Conservation (phyloP, 2,329 filamentous ascomycete genomes). For the Colletotrichum liaoningense region DNA sequence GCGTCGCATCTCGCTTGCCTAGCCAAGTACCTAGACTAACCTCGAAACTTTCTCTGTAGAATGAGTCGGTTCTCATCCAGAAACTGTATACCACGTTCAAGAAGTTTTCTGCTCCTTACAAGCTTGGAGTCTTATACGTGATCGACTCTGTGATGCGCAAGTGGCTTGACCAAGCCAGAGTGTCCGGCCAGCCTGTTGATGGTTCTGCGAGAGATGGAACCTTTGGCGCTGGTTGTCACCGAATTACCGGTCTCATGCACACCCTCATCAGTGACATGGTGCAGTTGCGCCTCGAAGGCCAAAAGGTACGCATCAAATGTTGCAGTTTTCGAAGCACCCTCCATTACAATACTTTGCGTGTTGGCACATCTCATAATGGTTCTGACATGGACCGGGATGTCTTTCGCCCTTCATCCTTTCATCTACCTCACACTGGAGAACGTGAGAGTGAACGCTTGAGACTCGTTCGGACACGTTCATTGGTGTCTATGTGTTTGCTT, state of each 20-base stretch:
- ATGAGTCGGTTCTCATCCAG: slow-evolving; percentile 93
- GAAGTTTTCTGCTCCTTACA: slow-evolving; percentile 93
- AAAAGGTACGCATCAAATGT: slow-evolving; percentile 83
- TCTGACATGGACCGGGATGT: neutral
- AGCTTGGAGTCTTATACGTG: slow-evolving; percentile 98
- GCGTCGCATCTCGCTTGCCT: slow-evolving; percentile 7
- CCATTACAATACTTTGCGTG: neutral
- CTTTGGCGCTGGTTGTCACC: slow-evolving; percentile 93
- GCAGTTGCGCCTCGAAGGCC: slow-evolving; percentile 86
- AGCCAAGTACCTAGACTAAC: slow-evolving; percentile 40
- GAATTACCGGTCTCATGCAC: slow-evolving; percentile 95
- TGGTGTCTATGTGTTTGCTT: neutral
- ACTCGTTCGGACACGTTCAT: neutral
- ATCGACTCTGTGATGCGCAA: slow-evolving; percentile 99
- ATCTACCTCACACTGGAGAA: neutral
- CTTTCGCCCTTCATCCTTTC: neutral
- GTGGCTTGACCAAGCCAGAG: slow-evolving; percentile 96
- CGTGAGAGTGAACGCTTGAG: neutral
- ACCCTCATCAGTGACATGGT: slow-evolving; percentile 96
- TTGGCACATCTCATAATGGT: neutral
- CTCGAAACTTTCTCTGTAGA: slow-evolving; percentile 64
- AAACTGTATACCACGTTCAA: slow-evolving; percentile 98
- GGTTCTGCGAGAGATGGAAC: slow-evolving; percentile 88
- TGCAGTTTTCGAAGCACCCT: neutral
- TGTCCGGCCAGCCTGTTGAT: slow-evolving; percentile 84